phyloP scores from a whole-genome alignment of 163 green algal species.

The Chlamydomonas reinhardtii region DNA sequence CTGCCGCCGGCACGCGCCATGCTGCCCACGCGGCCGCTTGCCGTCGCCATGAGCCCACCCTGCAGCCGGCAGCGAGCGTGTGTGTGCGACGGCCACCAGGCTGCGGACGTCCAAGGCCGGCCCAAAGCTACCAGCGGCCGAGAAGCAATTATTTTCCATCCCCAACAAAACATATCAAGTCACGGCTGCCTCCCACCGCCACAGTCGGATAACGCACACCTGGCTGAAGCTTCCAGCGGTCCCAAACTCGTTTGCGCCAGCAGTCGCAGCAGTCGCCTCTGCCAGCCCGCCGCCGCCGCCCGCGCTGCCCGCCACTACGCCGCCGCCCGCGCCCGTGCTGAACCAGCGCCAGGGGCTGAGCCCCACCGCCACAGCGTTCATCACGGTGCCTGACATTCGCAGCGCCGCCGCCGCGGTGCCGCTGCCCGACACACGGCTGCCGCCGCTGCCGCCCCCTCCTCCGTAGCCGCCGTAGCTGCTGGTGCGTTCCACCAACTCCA shows the following conservation, averaged over 20 bases:
- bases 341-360: slow-evolving; percentile 50
- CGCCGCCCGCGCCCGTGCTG: neutral
- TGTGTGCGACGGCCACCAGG: no score
- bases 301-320: neutral
- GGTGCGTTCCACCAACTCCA: slow-evolving; percentile 18
- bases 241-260: no score
- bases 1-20: no score
- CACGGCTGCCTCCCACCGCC: no score
- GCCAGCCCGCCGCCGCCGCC: neutral
- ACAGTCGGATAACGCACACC: no score
- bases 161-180: no score
- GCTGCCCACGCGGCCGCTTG: no score
- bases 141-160: no score
- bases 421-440: neutral
- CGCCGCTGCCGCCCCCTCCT: no score
- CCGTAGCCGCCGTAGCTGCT: neutral
- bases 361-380: slow-evolving; percentile 22
- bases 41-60: neutral
- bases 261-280: neutral
- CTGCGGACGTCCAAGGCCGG: no score
- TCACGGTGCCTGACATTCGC: slow-evolving; percentile 20
- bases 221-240: no score
- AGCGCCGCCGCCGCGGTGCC: slow-evolving; percentile 4
- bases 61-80: neutral
- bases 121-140: no score